phyloP scores from a whole-genome alignment of 345 rosid species.

The Iberis pinnata region DNA sequence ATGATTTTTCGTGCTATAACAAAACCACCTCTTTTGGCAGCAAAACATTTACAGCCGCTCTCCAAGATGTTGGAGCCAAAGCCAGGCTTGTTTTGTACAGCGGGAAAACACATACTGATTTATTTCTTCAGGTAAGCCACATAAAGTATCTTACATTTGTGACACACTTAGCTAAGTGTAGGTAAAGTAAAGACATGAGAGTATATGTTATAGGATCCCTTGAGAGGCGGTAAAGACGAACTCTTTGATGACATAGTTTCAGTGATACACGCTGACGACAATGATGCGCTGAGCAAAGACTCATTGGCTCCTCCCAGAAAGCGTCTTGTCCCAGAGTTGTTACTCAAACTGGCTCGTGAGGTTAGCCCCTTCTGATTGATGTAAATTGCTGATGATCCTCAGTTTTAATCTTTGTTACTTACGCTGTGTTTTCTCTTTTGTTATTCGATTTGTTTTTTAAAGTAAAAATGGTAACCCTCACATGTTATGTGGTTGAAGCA shows the following conservation, averaged over 20 bases:
- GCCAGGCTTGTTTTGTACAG: constrained; percentile 55
- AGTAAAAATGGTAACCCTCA: constrained; percentile 6
- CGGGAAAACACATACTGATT: constrained; percentile 87
- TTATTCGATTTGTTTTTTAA: constrained; percentile 6
- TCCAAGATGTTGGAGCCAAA: constrained; percentile 52
- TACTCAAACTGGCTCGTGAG: constrained; percentile 56
- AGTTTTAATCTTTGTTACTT: not conserved
- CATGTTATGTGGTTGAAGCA: constrained; percentile 12
- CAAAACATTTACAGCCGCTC: constrained; percentile 52
- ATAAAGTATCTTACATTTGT: not conserved
- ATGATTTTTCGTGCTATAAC: not conserved
- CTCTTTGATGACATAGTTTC: constrained; percentile 67
- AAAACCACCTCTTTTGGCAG: constrained; percentile 36
- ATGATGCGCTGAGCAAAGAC: constrained; percentile 60
- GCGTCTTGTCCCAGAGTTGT: constrained; percentile 74
- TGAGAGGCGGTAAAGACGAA: constrained; percentile 88
- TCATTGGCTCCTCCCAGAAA: constrained; percentile 63
- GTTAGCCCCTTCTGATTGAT: constrained; percentile 71
- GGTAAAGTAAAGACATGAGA: not conserved
- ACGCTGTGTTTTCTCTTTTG: constrained; percentile 4
- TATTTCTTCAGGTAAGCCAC: constrained; percentile 78
- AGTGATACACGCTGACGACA: constrained; percentile 56
- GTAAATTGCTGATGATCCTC: not conserved
- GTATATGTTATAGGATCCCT: constrained; percentile 58
- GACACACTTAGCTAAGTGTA: not conserved